Conservation (phyloP, 495 filamentous ascomycete species). For the Letharia columbiana region DNA sequence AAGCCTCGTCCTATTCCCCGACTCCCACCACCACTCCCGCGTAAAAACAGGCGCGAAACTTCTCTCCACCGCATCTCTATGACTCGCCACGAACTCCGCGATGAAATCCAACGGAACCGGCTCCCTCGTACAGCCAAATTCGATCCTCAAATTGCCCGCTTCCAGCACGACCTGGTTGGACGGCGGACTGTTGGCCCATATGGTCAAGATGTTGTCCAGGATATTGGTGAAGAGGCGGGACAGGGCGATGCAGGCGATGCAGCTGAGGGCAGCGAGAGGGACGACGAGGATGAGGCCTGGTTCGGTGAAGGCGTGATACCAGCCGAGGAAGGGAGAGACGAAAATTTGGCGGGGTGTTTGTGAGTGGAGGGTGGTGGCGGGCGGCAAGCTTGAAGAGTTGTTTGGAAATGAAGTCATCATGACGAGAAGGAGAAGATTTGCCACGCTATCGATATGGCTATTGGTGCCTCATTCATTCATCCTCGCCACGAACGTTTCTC, state of each 20-base stretch:
- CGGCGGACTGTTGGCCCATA: background rate
- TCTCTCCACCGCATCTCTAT: constrained; percentile 5
- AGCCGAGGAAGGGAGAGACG: too few relatives aligned
- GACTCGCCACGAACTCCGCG: background rate
- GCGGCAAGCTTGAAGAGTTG: too few relatives aligned
- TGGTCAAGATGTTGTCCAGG: constrained; percentile 2
- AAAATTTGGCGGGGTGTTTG: too few relatives aligned
- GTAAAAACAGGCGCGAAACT: constrained; percentile 13
- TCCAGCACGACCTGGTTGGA: constrained; percentile 12
- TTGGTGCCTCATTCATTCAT: too few relatives aligned
- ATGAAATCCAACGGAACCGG: constrained; percentile 7
- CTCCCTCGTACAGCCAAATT: constrained; percentile 13
- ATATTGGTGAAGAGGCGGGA: background rate
- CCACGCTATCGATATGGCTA: too few relatives aligned
- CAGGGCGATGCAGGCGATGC: background rate
- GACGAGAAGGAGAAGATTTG: too few relatives aligned
- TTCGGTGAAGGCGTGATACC: too few relatives aligned
- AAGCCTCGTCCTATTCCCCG: background rate
- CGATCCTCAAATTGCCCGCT: constrained; percentile 8
- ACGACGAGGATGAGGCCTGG: too few relatives aligned
- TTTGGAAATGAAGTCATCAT: too few relatives aligned
- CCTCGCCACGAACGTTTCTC: too few relatives aligned
- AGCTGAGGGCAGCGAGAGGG: background rate
- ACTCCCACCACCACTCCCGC: constrained; percentile 15
- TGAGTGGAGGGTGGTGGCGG: too few relatives aligned